A percentile compares a stretch with the other conserved stretches of the same genome.
Evolutionary conservation across 2,329 filamentous ascomycete genomes (phyloP).

Genomic region (Coleophoma eucalyptorum): DNA sequence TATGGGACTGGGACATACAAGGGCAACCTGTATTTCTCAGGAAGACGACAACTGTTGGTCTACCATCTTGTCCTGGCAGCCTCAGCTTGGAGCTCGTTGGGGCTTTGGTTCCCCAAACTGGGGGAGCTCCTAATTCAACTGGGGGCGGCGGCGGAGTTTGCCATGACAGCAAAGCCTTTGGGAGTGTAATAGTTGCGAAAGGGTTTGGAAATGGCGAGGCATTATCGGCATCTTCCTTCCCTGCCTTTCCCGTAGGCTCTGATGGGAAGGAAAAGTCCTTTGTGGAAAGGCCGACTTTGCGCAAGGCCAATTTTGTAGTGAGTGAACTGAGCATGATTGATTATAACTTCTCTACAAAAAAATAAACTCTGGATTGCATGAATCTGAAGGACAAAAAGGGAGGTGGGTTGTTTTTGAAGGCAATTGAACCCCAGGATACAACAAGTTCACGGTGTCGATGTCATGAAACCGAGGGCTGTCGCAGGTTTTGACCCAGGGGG

Average conservation of each 20-base stretch:
- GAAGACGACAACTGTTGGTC: conserved; percentile 61
- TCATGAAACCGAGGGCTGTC: neutral
- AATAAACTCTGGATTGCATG: neutral
- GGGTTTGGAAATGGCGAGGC: conserved; percentile 20
- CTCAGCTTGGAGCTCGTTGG: conserved; percentile 16
- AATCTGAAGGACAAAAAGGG: neutral
- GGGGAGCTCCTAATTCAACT: conserved; percentile 17
- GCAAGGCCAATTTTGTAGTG: conserved; percentile 25
- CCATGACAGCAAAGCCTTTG: conserved; percentile 23
- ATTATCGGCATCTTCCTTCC: conserved; percentile 11
- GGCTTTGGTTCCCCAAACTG: conserved; percentile 18
- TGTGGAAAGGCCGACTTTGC: conserved; percentile 25
- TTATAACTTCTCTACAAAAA: neutral
- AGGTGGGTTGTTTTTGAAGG: neutral
- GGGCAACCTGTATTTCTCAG: conserved; percentile 72
- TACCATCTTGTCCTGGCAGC: conserved; percentile 43
- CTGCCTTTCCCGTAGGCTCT: conserved; percentile 2
- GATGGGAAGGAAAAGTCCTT: conserved; percentile 15
- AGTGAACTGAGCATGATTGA: conserved; percentile 24
- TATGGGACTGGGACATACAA: conserved; percentile 44
- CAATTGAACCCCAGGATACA: neutral
- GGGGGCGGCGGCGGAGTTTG: conserved; percentile 21
- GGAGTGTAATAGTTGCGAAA: conserved; percentile 22
- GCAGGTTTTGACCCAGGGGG: neutral
- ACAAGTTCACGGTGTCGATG: neutral